phyloP scores from a whole-genome alignment of 129 eudicot species.

The Pittosporum tobira region DNA sequence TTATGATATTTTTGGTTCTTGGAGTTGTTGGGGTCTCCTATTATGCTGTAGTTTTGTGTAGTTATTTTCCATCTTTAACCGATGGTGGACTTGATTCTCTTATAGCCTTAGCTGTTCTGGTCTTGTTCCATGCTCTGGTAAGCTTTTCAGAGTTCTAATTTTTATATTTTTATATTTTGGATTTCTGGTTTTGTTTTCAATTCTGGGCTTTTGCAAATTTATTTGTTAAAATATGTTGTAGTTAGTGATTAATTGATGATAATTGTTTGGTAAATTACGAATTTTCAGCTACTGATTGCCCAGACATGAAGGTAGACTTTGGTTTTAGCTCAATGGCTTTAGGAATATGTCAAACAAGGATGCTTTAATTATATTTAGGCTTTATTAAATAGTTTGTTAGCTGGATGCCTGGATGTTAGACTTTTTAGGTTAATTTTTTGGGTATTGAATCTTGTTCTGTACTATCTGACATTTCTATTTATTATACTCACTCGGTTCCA shows the following conservation, averaged over 20 bases:
- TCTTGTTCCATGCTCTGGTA: constrained; percentile 71
- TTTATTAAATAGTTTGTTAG: neutral
- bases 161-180: neutral
- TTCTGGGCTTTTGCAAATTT: neutral
- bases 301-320: neutral
- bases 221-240: neutral
- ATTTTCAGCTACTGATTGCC: neutral
- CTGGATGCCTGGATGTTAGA: constrained; percentile 1
- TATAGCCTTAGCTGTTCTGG: constrained; percentile 46
- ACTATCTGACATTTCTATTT: neutral
- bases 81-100: constrained; percentile 71
- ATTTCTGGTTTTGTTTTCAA: neutral
- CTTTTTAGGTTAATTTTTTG: neutral
- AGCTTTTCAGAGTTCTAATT: neutral
- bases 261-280: neutral
- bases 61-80: constrained; percentile 62
- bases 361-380: no score
- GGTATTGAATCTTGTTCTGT: neutral
- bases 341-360: neutral
- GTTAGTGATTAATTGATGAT: neutral
- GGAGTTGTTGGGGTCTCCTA: constrained; percentile 90
- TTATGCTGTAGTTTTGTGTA: constrained; percentile 87
- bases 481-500: no score
- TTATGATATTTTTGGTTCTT: constrained; percentile 90
- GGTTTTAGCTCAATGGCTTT: neutral